Percentiles rank a stretch among this genome's conserved stretches.
Evolutionary conservation across 208 protist species (phyloP).

Genomic region (Leishmania tarentolae): DNA sequence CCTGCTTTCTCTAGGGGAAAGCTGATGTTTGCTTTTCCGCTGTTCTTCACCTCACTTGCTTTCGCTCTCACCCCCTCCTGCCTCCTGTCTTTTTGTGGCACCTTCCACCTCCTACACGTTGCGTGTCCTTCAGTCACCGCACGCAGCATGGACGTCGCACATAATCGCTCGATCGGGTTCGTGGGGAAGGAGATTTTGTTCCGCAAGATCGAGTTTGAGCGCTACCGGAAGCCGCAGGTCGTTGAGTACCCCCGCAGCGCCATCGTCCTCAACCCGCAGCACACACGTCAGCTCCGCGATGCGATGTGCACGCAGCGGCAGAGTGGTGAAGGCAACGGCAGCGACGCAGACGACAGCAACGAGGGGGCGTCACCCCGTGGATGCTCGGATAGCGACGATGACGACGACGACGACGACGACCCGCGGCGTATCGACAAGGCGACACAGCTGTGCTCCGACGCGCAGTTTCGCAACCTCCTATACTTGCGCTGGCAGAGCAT

Average conservation of each 20-base stretch:
- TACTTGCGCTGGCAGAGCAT: constrained; percentile 70
- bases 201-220: constrained; percentile 83
- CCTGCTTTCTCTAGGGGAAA: not conserved
- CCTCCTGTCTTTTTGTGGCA: not conserved
- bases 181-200: constrained; percentile 60
- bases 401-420: constrained; percentile 82
- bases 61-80: too few species aligned
- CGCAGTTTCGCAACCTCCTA: constrained; percentile 49
- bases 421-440: constrained; percentile 50
- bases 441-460: constrained; percentile 61
- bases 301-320: not conserved
- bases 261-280: constrained; percentile 86
- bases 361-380: constrained; percentile 3
- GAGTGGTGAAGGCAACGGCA: not conserved
- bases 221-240: constrained; percentile 83
- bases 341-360: constrained; percentile 21
- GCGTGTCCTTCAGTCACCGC: not conserved
- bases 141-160: constrained; percentile 47
- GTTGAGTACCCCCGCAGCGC: constrained; percentile 86
- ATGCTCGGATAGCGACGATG: constrained; percentile 13
- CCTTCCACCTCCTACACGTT: not conserved
- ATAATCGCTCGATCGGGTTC: constrained; percentile 60
- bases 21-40: not conserved
- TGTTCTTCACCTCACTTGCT: not conserved
- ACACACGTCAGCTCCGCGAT: constrained; percentile 53